Conservation (phyloP, 495 filamentous ascomycete species). For the Aspergillus taichungensis region DNA sequence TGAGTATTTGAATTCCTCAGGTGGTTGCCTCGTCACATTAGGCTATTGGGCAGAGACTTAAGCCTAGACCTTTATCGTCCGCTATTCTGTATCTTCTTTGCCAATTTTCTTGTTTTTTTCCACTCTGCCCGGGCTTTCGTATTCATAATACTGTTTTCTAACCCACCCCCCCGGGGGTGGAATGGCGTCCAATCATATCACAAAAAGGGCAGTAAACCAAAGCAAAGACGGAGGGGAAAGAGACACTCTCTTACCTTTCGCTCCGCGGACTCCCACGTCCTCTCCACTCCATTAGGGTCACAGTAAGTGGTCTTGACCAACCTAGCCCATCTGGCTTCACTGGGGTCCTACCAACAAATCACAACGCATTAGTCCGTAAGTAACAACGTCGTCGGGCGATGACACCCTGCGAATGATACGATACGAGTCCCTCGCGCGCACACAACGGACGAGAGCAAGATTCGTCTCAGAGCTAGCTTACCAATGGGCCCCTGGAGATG, state of each 20-base stretch:
- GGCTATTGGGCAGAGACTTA: no score
- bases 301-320: conserved; percentile 63
- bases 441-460: no score
- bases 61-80: no score
- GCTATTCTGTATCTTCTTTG: not conserved
- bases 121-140: no score
- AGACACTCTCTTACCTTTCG: conserved; percentile 36
- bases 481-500: conserved; percentile 41
- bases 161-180: no score
- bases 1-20: no score
- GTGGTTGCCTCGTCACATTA: no score
- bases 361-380: not conserved
- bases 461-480: conserved; percentile 7
- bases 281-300: conserved; percentile 57
- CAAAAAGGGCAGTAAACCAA: not conserved
- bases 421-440: no score
- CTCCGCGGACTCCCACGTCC: conserved; percentile 79
- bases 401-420: no score
- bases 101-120: not conserved
- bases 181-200: not conserved
- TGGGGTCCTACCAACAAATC: conserved; percentile 23
- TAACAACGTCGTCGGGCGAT: not conserved
- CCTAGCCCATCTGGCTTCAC: conserved; percentile 68
- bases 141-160: no score
- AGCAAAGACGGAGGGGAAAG: not conserved